Evolutionary conservation across 352 stramenopile genomes (phyloP).

Genomic region (Aphanomyces invadans): DNA sequence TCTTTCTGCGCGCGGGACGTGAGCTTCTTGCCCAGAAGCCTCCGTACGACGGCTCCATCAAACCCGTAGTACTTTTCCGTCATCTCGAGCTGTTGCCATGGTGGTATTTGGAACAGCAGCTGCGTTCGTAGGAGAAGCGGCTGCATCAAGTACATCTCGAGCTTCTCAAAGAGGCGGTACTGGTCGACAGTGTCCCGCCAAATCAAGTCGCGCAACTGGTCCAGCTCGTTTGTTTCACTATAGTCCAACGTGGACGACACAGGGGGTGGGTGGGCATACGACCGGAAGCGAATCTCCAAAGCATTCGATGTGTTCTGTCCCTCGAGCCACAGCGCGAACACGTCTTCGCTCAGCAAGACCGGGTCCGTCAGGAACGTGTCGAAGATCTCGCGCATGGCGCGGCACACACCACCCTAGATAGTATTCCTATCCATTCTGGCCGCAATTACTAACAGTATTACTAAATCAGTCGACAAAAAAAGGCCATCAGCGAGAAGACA

Average conservation of each 20-base stretch:
- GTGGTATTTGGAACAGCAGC: constrained; percentile 73
- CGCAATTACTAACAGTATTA: too few relatives aligned
- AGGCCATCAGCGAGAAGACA: too few relatives aligned
- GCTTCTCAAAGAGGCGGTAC: constrained; percentile 75
- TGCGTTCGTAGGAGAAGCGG: constrained; percentile 71
- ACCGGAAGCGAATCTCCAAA: constrained; percentile 39
- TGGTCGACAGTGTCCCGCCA: constrained; percentile 77
- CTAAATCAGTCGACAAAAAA: too few relatives aligned
- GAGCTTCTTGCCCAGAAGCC: constrained; percentile 74
- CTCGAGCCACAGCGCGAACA: constrained; percentile 73
- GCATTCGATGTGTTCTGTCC: constrained; percentile 54
- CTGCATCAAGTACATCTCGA: constrained; percentile 77
- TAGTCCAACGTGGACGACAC: constrained; percentile 28
- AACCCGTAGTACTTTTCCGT: constrained; percentile 73
- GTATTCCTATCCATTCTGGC: too few relatives aligned
- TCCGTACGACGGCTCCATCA: constrained; percentile 56
- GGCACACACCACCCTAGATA: too few relatives aligned
- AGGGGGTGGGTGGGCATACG: constrained; percentile 29
- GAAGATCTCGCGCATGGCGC: constrained; percentile 63
- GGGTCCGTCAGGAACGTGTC: constrained; percentile 75
- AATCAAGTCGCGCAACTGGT: constrained; percentile 54
- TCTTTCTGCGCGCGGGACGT: constrained; percentile 77
- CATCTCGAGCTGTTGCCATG: constrained; percentile 71
- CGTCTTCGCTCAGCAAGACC: constrained; percentile 68
- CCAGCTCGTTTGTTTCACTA: constrained; percentile 40